Evolutionary conservation across 192 early-diverging fungal genomes (phyloP).

Genomic region (Coemansia sp.): DNA sequence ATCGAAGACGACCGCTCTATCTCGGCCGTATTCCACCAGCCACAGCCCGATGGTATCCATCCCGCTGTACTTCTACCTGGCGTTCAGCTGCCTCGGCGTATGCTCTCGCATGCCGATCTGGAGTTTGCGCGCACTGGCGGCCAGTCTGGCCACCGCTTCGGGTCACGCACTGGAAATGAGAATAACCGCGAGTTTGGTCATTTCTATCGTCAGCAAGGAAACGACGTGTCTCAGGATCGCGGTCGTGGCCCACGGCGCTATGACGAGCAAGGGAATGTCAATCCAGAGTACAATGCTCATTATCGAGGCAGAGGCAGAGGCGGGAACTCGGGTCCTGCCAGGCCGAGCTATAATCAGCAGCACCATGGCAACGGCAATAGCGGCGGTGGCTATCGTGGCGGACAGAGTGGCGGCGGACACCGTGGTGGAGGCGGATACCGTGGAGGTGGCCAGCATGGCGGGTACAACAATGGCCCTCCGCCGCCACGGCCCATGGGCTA

Average conservation of each 20-base stretch:
- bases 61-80: slow-evolving; percentile 43
- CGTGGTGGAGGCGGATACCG: neutral
- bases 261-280: slow-evolving; percentile 48
- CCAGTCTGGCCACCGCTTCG: slow-evolving; percentile 30
- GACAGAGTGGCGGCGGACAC: neutral
- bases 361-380: neutral
- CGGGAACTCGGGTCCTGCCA: slow-evolving; percentile 3
- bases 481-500: slow-evolving; percentile 34
- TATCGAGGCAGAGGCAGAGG: slow-evolving; percentile 14
- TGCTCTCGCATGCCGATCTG: slow-evolving; percentile 33
- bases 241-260: slow-evolving; percentile 51
- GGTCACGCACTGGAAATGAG: slow-evolving; percentile 27
- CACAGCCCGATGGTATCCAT: slow-evolving; percentile 34
- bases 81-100: slow-evolving; percentile 33
- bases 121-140: slow-evolving; percentile 51
- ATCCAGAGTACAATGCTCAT: slow-evolving; percentile 29
- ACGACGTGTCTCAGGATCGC: slow-evolving; percentile 50
- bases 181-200: slow-evolving; percentile 48
- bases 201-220: slow-evolving; percentile 54
- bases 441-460: neutral
- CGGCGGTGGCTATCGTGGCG: neutral
- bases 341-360: neutral
- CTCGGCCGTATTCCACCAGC: slow-evolving; percentile 54
- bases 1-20: slow-evolving; percentile 68
- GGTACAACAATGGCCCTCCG: slow-evolving; percentile 16